Evolutionary conservation across 2,329 filamentous ascomycete genomes (phyloP), one percentile per base, ranked within the genome.

Genomic region (Aspergillus quadricinctus): DNA sequence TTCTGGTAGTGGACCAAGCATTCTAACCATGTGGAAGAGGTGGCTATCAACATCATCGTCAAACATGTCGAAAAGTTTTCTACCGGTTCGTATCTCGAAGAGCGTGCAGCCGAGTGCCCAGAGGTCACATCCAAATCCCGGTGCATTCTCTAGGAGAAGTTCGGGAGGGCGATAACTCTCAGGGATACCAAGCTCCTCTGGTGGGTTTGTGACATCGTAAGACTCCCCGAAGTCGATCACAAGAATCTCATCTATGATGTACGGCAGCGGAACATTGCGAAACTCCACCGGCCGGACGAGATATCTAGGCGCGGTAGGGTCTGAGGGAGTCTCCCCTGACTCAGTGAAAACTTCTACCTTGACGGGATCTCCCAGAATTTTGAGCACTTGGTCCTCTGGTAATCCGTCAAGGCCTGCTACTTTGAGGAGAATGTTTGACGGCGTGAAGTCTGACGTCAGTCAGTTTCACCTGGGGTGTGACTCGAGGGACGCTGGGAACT

Each of bases 71-170:
- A 53, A 31, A n/a, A 53, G 27, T 11, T 23, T 45, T 21, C n/a
- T n/a, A 14, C 25, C 50, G 5, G 50, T 48, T 21, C 50, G 50
- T 8, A 53, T 45, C n/a, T 28, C 50, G 29, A 46, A 53, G 17
- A 53, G 8, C n/a, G 50, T 46, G 41, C 50, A 53, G 40, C 40
- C 50, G 28, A 53, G 41, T 48, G 50, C 50, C 50, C 50, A 48
- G 17, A 37, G 9, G 23, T 53, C 50, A 23, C 40, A 25, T 8
- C 11, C 50, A 23, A 35, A 8, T 25, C 40, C 29, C 4, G 50
- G 25, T 8, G 21, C 35, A 21, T 31, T 28, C 9, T 35, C 41
- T 3, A 48, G 7, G 10, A 53, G 10, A 11, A 37, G 11, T 23
- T 53, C 50, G 14, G 50, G 25, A 9, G 50, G 5, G 8, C 40